Evolutionary conservation across 1,284 basidiomycete species (phyloP), one percentile per base, ranked within the genome.

Genomic region (Porogramme epimiltina): DNA sequence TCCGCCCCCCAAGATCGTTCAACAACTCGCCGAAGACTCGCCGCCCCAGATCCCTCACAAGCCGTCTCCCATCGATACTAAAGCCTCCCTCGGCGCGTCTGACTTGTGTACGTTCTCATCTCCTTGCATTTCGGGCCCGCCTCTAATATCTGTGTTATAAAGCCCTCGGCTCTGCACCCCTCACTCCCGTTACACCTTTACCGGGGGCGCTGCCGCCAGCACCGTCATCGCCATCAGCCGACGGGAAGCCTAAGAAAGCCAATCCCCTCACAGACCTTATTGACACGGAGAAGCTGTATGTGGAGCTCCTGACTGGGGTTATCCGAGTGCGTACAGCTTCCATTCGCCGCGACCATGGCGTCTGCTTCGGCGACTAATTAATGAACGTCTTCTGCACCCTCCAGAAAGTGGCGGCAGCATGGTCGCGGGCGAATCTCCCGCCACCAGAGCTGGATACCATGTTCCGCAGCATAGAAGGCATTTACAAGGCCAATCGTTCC

Each of bases 381-480:
- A 47, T 40, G 37, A 36, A 39, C 37, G 18, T 43, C 22, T 40
- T 16, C 24, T 49, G 20, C 15, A 20, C 38, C 11, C 20, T 59
- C 20, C 65, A 98, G 92, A 93, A 92, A 83, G 92, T 98, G 8
- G 97, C 97, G 3, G 88, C 89, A 23, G 97, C 97, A 48, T 99
- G 96, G 96, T 98, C 95, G 13, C 79, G 93, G 37, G 84, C 87
- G 42, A 97, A 98, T 70, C 87, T 99, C 39, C 96, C 97, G 16
- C 97, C 96, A 2, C 82, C 83, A 13, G 89, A 93, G 63, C 81
- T 99, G 34, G 96, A 99, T 69, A 74, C 80, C 48, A 95, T 99
- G 92, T 99, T 99, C 72, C 81, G 96, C 58, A 88, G 89, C 63
- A 83, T 98, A 44, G 96, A 99, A 71, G 81, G 81, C 20, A 85